phyloP scores from a whole-genome alignment of 306 rosid species.

The Myrica gale region DNA sequence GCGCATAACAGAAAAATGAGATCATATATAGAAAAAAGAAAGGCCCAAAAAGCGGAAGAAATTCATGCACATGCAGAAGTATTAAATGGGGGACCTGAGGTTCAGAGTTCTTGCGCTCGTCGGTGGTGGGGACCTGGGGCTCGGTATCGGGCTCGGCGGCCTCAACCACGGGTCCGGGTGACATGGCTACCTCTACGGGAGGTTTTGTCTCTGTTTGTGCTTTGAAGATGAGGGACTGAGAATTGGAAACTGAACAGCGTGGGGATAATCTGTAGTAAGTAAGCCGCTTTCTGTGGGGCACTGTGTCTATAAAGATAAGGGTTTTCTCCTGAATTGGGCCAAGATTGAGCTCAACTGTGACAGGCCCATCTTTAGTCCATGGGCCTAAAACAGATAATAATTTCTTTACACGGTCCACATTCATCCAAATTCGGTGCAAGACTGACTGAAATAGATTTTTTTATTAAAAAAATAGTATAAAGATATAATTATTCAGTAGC shows the following conservation, averaged over 20 bases:
- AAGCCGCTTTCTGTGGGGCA: not conserved
- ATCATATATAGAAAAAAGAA: not conserved
- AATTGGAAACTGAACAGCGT: not conserved
- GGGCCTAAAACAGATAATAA: not conserved
- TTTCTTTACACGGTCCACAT: no score
- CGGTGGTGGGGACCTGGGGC: constrained; percentile 32
- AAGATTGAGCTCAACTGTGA: not conserved
- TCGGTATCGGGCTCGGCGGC: constrained; percentile 34
- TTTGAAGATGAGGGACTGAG: not conserved
- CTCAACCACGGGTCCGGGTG: constrained; percentile 74
- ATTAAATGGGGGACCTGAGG: constrained; percentile 33
- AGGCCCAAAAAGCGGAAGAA: not conserved
- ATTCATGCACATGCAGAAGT: not conserved
- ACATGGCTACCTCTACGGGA: constrained; percentile 35
- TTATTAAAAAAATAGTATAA: no score
- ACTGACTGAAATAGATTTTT: no score
- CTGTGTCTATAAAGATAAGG: not conserved
- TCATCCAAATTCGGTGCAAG: no score
- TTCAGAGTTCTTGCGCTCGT: constrained; percentile 37
- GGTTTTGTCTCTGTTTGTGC: not conserved
- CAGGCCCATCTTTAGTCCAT: not conserved
- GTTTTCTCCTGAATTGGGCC: constrained; percentile 3
- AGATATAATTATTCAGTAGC: no score
- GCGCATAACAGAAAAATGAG: not conserved
- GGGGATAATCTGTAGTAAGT: not conserved